Evolutionary conservation across 176 grass and related monocot species (phyloP).

Genomic region (Ensete ventricosum): DNA sequence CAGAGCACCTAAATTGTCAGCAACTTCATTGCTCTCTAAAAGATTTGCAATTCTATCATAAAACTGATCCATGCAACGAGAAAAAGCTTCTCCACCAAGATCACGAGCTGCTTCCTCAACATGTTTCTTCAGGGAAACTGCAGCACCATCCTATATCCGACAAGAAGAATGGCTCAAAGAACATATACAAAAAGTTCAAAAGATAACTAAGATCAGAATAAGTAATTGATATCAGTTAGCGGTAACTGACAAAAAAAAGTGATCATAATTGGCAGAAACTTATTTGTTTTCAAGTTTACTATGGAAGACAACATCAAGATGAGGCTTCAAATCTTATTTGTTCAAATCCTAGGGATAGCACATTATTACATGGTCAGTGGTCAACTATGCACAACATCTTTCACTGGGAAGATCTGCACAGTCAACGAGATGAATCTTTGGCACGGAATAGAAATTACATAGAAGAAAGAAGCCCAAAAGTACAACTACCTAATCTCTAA

Average conservation of each 20-base stretch:
- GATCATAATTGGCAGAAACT: not conserved
- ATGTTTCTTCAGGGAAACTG: conserved; percentile 66
- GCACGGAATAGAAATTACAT: too few relatives aligned
- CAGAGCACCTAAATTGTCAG: conserved; percentile 77
- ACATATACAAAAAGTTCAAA: not conserved
- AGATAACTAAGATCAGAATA: not conserved
- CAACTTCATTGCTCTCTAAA: conserved; percentile 54
- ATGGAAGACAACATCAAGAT: not conserved
- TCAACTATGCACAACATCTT: not conserved
- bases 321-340: not conserved
- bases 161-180: not conserved
- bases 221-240: not conserved
- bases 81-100: conserved; percentile 72
- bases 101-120: conserved; percentile 91
- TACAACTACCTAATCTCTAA: not conserved
- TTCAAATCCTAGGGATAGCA: not conserved
- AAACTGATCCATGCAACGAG: conserved; percentile 93
- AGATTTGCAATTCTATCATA: conserved; percentile 78
- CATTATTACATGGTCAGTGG: not conserved
- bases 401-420: not conserved
- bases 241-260: not conserved
- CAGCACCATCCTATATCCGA: conserved; percentile 55
- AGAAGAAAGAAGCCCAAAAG: not conserved
- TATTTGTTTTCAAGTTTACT: not conserved
- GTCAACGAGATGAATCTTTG: not conserved